Conservation (phyloP, 129 eudicot species). For the Deinandra increscens region DNA sequence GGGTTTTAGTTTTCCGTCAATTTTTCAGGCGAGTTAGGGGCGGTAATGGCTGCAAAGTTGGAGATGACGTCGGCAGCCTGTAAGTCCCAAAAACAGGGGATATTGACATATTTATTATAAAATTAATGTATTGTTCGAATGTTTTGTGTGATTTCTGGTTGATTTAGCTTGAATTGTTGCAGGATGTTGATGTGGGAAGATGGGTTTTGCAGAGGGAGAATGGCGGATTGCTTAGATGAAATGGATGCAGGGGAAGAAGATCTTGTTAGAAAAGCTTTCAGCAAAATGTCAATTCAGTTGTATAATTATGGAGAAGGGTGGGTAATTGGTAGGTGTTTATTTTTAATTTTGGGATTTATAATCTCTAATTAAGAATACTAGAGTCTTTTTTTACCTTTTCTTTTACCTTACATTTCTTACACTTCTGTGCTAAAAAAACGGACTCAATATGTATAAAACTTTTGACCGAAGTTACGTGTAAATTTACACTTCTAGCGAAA, state of each 20-base stretch:
- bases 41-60: slow-evolving; percentile 96
- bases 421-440: no score
- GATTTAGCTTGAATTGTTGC: slow-evolving; percentile 15
- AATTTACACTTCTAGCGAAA: no score
- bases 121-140: slow-evolving; percentile 17
- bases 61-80: slow-evolving; percentile 97
- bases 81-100: slow-evolving; percentile 33
- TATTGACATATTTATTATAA: background rate
- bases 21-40: slow-evolving; percentile 90
- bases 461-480: no score
- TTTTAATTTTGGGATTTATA: slow-evolving; percentile 18
- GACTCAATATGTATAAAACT: no score
- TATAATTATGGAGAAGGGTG: slow-evolving; percentile 99
- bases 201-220: slow-evolving; percentile 89
- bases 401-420: no score
- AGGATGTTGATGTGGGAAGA: slow-evolving; percentile 99
- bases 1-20: slow-evolving; percentile 17
- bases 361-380: slow-evolving; percentile 9
- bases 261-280: slow-evolving; percentile 82
- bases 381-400: background rate
- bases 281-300: slow-evolving; percentile 96
- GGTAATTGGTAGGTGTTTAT: slow-evolving; percentile 93
- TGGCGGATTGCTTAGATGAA: slow-evolving; percentile 66
- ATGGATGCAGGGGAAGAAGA: slow-evolving; percentile 86
- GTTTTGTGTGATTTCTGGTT: slow-evolving; percentile 1